These are phyloP conservation scores for Cunninghamia lanceolata DNA, from an alignment of 75 land plant genomes.

Conservation along the genomic window DNA sequence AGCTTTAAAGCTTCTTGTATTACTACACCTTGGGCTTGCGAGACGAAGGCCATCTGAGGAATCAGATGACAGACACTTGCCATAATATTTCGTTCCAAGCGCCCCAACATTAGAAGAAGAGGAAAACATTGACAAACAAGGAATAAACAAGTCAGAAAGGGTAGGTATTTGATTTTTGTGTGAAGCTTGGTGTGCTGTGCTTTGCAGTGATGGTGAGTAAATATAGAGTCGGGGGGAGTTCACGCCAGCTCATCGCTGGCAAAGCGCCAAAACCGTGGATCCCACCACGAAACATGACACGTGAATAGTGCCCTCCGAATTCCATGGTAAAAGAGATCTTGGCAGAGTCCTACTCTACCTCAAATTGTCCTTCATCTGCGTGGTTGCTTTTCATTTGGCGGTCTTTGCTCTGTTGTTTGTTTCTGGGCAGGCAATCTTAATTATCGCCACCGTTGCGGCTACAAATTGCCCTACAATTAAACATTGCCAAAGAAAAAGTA, in stretches of 20 bases:
- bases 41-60: background rate
- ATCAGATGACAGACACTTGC: background rate
- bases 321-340: too few relatives aligned
- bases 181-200: background rate
- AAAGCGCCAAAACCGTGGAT: background rate
- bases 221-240: background rate
- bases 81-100: background rate
- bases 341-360: background rate
- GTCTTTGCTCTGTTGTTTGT: background rate
- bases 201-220: background rate
- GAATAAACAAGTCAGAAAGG: too few relatives aligned
- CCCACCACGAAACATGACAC: background rate
- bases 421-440: background rate
- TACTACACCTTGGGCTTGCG: background rate
- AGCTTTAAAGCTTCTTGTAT: too few relatives aligned
- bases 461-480: too few relatives aligned
- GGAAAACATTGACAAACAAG: background rate
- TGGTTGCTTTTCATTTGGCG: too few relatives aligned
- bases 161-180: too few relatives aligned
- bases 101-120: background rate
- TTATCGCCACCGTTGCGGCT: too few relatives aligned
- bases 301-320: background rate
- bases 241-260: background rate
- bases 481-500: too few relatives aligned
- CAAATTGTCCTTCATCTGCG: background rate